phyloP scores from a whole-genome alignment of 805 yeast species.

The Maudiozyma bulderi region DNA sequence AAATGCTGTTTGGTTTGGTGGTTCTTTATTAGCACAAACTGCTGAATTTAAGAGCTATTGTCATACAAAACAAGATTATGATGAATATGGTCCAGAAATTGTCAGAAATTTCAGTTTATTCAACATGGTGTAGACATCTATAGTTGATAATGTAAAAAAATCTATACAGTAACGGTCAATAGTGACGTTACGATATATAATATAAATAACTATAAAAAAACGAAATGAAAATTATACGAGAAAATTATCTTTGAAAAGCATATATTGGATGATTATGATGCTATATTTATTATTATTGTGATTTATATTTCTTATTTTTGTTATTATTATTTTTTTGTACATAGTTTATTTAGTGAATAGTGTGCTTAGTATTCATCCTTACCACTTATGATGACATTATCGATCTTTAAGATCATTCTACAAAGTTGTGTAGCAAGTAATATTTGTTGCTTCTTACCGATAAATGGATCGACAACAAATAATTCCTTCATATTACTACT shows the following conservation, averaged over 20 bases:
- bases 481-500: slow-evolving; percentile 87
- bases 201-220: neutral
- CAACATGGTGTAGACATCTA: slow-evolving; percentile 59
- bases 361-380: slow-evolving; percentile 51
- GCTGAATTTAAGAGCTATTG: slow-evolving; percentile 93
- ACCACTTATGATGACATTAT: slow-evolving; percentile 88
- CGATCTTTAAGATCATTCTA: slow-evolving; percentile 94
- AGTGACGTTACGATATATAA: neutral
- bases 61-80: slow-evolving; percentile 94
- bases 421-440: slow-evolving; percentile 93
- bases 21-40: slow-evolving; percentile 92
- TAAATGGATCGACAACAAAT: slow-evolving; percentile 92
- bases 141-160: neutral
- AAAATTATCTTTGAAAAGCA: too few species aligned
- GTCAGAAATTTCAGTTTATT: slow-evolving; percentile 94
- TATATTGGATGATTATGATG: too few species aligned
- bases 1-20: slow-evolving; percentile 99
- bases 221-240: too few species aligned
- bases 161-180: neutral
- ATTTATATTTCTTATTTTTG: neutral
- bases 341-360: too few species aligned
- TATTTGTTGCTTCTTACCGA: slow-evolving; percentile 94
- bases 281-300: neutral
- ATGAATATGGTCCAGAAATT: slow-evolving; percentile 94
- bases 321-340: neutral